Evolutionary conservation across 2,329 filamentous ascomycete genomes (phyloP), one percentile per base, ranked within the genome.

Genomic region (Ophiocordyceps camponoti-saundersi): DNA sequence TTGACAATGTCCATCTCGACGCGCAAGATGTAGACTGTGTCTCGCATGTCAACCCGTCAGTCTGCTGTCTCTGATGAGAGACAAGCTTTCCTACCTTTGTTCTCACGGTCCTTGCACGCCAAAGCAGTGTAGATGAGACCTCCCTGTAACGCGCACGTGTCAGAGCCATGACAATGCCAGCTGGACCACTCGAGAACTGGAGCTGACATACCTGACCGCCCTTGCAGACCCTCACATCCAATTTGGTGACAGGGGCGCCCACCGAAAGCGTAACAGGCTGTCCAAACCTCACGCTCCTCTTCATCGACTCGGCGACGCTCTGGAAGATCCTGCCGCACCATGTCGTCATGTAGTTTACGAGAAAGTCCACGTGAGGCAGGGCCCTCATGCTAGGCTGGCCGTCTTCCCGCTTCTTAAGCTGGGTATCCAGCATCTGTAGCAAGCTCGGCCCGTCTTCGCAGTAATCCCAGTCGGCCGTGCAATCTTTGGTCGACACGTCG

Each of bases 241-340:
- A 61, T 49, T 58, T 74, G 57, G 53, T 74, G 53, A 65, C 67
- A 52, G 57, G 73, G 51, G 56, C 55, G 0, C 64, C 65, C 11
- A 73, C 49, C 2, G 65, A 61, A 6, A 79, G 54, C 45, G 61
- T 66, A 3, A 70, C 65, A 3, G 72, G 64, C 30, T 71, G 70
- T 3, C 80, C 80, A 53, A 86, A 80, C 6, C 80, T 66, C 12
- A 88, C 80, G 48, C 78, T 81, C 47, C 80, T 68, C 55, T 77
- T 71, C 62, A 87, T 75, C 7, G 80, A 75, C 61, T 82, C 75
- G 51, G 85, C 79, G 58, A 88, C 79, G 49, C 79, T 70, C 47
- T 74, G 62, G 55, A 87, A 85, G 2, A 86, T 70, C 8, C 62
- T 62, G n/a, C 69, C 70, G 11, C 79, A 76, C 55, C 79, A 77